Evolutionary conservation across 371 early-diverging fungal genomes (phyloP).

Genomic region (Mycotypha africana): DNA sequence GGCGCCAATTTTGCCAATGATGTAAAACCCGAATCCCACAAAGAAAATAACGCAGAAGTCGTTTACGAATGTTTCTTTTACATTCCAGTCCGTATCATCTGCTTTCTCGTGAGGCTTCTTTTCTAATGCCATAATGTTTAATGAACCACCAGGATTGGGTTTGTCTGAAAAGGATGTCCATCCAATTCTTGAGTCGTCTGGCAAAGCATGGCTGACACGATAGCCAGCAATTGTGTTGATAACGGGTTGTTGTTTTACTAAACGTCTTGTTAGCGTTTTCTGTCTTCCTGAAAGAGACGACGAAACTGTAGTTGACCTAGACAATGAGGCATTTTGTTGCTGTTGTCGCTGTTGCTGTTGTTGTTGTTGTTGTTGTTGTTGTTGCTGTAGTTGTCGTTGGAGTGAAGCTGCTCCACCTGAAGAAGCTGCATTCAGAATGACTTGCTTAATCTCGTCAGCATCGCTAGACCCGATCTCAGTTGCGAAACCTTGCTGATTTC

Average conservation of each 20-base stretch:
- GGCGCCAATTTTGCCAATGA: conserved; percentile 26
- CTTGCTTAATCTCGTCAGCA: conserved; percentile 18
- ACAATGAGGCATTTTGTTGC: too few relatives aligned
- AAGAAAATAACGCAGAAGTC: conserved; percentile 29
- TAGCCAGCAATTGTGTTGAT: conserved; percentile 20
- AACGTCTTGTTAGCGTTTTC: background rate
- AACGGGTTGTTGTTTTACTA: conserved; percentile 7
- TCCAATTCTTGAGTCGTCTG: conserved; percentile 25
- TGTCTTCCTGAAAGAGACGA: too few relatives aligned
- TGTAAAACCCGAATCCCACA: conserved; percentile 27
- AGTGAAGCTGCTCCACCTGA: too few relatives aligned
- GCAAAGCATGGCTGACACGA: conserved; percentile 14
- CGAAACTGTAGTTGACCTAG: too few relatives aligned
- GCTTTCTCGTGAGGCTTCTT: conserved; percentile 1
- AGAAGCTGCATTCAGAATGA: conserved; percentile 15
- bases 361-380: conserved; percentile 18
- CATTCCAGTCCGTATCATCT: background rate
- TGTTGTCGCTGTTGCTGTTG: background rate
- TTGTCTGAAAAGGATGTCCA: conserved; percentile 28
- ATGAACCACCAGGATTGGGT: conserved; percentile 20
- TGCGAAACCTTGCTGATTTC: conserved; percentile 20
- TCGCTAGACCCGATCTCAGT: conserved; percentile 25
- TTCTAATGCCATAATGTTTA: conserved; percentile 10
- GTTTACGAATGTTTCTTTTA: conserved; percentile 32
- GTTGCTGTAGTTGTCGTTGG: conserved; percentile 18